Percentiles rank a stretch among this genome's conserved stretches.
These are phyloP conservation scores for Cladosporium sp. DNA, from an alignment of 2,329 filamentous ascomycete genomes.

Conservation along the genomic window DNA sequence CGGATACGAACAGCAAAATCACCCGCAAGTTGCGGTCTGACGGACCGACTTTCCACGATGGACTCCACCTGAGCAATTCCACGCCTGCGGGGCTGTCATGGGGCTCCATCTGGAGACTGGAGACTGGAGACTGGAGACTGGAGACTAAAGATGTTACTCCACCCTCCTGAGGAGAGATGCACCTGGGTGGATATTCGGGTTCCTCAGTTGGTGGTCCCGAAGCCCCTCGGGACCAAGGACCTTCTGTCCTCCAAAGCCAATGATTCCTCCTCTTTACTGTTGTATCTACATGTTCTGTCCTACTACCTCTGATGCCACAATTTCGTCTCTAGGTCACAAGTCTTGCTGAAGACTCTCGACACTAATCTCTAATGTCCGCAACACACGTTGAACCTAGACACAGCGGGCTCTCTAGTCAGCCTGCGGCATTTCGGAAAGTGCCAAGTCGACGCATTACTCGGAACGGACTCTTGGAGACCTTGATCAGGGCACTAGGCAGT, in stretches of 20 bases:
- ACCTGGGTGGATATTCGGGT: not conserved
- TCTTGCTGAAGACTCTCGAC: not conserved
- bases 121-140: not conserved
- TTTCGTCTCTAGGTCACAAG: not conserved
- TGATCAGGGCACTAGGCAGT: not conserved
- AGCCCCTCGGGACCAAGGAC: too few relatives aligned
- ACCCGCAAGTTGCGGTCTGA: not conserved
- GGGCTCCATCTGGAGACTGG: not conserved
- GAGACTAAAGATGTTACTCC: not conserved
- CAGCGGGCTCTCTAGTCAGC: not conserved
- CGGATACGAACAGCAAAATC: not conserved
- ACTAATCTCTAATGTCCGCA: not conserved
- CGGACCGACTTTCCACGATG: not conserved
- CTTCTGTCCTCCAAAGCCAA: not conserved
- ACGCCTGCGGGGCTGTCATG: not conserved
- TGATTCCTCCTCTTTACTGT: not conserved
- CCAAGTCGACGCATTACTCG: not conserved
- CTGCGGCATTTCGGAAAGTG: not conserved
- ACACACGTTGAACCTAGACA: not conserved
- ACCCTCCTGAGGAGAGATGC: not conserved
- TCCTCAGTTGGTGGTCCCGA: not conserved
- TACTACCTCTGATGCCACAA: not conserved
- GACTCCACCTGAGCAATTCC: not conserved
- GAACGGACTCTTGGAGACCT: not conserved
- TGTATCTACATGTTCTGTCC: not conserved